These are phyloP conservation scores for Botrytis fabae DNA, from an alignment of 2,329 filamentous ascomycete genomes.

Conservation along the genomic window DNA sequence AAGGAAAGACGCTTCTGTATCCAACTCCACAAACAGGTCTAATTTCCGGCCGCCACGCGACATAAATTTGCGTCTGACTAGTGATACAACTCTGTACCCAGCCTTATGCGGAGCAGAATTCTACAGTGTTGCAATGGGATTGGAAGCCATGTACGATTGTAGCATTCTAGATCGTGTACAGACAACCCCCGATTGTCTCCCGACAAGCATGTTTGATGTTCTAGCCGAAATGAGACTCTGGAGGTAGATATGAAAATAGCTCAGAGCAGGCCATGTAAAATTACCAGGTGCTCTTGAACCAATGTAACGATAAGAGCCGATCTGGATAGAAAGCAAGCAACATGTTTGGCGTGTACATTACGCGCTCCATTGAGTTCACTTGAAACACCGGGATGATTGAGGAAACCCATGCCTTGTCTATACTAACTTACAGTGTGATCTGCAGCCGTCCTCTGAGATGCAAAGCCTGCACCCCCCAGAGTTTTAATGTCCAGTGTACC, in stretches of 20 bases:
- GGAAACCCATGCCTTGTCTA: neutral
- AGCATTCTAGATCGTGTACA: conserved; percentile 2
- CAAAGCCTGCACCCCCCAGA: conserved; percentile 79
- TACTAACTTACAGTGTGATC: conserved; percentile 44
- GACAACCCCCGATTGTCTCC: neutral
- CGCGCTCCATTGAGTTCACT: neutral
- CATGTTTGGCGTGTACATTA: neutral
- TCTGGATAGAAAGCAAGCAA: neutral
- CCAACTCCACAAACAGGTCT: neutral
- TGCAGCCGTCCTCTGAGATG: conserved; percentile 67
- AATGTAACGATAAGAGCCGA: neutral
- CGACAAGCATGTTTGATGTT: neutral
- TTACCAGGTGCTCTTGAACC: neutral
- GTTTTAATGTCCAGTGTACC: conserved; percentile 72
- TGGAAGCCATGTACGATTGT: neutral
- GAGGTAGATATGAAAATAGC: neutral
- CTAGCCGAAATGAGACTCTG: neutral
- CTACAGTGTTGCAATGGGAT: neutral
- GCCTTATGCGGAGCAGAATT: neutral
- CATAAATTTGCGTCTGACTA: neutral
- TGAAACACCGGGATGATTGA: neutral
- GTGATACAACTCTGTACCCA: conserved; percentile 3
- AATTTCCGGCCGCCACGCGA: neutral
- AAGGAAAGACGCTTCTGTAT: neutral
- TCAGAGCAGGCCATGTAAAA: conserved; percentile 1